Percentiles rank a stretch among this genome's conserved stretches.
These are phyloP conservation scores for Penicillium maclennaniae DNA, from an alignment of 495 filamentous ascomycete species.

Conservation along the genomic window DNA sequence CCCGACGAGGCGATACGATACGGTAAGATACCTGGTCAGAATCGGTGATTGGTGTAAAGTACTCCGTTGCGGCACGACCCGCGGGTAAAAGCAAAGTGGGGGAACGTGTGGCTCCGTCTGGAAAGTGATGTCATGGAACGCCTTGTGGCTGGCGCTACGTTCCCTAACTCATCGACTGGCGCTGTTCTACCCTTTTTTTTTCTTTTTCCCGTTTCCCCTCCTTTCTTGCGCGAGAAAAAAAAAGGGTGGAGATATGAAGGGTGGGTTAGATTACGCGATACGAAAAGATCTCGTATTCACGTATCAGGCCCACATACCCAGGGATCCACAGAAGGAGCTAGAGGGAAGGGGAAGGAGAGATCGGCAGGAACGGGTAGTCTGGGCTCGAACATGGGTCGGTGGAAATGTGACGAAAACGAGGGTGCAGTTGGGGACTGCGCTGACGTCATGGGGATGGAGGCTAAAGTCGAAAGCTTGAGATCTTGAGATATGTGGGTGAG, in stretches of 20 bases:
- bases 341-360: constrained; percentile 8
- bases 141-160: too few species aligned
- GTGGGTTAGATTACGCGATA: too few species aligned
- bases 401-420: neutral
- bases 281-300: neutral
- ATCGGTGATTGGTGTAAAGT: neutral
- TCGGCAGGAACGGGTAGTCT: constrained; percentile 8
- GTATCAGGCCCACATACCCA: neutral
- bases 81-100: neutral
- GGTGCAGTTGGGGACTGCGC: too few species aligned
- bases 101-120: neutral
- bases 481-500: neutral
- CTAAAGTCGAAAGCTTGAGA: neutral
- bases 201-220: too few species aligned
- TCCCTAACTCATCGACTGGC: too few species aligned
- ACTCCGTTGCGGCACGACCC: neutral
- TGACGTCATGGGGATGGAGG: neutral
- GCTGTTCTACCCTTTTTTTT: too few species aligned
- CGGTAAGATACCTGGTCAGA: too few species aligned
- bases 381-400: neutral
- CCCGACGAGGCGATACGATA: neutral
- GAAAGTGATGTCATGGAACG: too few species aligned
- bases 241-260: too few species aligned
- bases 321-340: constrained; percentile 7
- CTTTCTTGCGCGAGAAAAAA: too few species aligned